Conservation (phyloP, 2,329 filamentous ascomycete species). For the Fusarium xyrophilum region DNA sequence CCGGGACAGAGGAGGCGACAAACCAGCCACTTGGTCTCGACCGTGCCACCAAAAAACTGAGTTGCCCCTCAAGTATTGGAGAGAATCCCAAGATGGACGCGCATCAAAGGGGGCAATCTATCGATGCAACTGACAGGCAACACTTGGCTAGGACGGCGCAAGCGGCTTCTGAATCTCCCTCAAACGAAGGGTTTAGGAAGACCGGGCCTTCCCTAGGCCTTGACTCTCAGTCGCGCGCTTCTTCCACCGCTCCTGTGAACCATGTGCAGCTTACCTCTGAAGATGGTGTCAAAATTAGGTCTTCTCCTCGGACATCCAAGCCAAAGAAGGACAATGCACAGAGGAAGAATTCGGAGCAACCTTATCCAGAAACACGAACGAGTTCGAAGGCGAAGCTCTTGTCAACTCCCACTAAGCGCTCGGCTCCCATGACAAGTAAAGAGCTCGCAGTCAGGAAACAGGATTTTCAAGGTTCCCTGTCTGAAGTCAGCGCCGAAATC, state of each 20-base stretch:
- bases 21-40: background rate
- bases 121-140: background rate
- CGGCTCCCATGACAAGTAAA: background rate
- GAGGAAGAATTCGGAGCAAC: conserved; percentile 1
- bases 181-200: background rate
- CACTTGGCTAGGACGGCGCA: background rate
- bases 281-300: background rate
- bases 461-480: background rate
- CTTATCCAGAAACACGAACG: background rate
- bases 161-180: background rate
- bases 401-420: background rate
- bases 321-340: background rate
- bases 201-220: background rate
- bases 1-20: background rate
- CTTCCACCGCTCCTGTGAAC: background rate
- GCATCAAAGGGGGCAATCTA: background rate
- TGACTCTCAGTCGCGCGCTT: background rate
- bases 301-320: background rate
- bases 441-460: background rate
- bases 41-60: background rate
- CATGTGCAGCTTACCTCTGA: background rate
- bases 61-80: conserved; percentile 3
- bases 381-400: background rate
- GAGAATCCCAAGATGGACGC: background rate
- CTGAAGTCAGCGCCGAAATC: background rate